These are phyloP conservation scores for Hypoxylon rickii DNA, from an alignment of 495 filamentous ascomycete species.

Conservation along the genomic window DNA sequence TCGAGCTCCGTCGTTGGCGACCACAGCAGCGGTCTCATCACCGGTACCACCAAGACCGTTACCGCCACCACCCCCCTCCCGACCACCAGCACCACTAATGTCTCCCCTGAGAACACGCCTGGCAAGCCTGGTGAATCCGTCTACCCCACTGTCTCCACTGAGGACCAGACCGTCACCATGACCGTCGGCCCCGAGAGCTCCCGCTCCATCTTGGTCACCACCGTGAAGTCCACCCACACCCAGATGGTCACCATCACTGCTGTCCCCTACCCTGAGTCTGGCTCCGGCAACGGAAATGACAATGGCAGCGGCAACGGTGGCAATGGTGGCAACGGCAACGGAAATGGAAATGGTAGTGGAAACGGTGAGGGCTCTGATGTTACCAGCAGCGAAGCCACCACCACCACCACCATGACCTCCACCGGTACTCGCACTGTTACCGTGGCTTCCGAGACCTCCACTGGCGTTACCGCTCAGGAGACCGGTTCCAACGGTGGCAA, in stretches of 20 bases:
- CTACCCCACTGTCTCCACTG: constrained; percentile 23
- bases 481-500: constrained; percentile 26
- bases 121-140: constrained; percentile 19
- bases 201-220: constrained; percentile 42
- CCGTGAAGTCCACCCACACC: constrained; percentile 42
- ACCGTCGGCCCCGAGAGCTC: constrained; percentile 46
- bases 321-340: neutral
- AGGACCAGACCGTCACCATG: constrained; percentile 43
- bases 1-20: constrained; percentile 43
- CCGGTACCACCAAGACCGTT: constrained; percentile 38
- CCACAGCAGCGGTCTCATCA: constrained; percentile 43
- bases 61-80: constrained; percentile 19
- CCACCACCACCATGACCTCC: constrained; percentile 44
- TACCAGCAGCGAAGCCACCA: constrained; percentile 35
- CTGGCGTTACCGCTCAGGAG: constrained; percentile 19
- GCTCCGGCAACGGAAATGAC: constrained; percentile 6
- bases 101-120: constrained; percentile 28
- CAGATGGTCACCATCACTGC: constrained; percentile 35
- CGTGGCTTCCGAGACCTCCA: constrained; percentile 24
- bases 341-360: constrained; percentile 1
- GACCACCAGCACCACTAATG: constrained; percentile 1
- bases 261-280: constrained; percentile 11
- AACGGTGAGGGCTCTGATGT: neutral
- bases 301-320: neutral
- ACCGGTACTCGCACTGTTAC: constrained; percentile 51